Base-by-base conservation (phyloP, 108 stramenopile genomes). In the Skeletonema menzelii region DNA sequence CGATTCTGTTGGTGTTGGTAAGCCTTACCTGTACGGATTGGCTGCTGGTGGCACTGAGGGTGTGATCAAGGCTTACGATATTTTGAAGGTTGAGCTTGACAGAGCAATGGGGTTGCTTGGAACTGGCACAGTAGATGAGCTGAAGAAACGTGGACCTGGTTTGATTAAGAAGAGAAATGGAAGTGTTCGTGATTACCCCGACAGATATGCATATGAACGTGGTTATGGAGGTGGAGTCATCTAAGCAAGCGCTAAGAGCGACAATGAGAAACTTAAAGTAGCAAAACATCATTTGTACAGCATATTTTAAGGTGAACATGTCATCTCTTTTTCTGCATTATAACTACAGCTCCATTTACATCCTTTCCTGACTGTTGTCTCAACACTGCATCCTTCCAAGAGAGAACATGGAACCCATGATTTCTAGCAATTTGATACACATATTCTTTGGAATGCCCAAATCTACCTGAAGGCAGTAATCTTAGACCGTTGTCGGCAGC, bases 11-110 rank as follows among this genome's bases (percentile, higher is more conserved):
- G 97, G 97, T 57, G 92, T 98, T 49, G 98, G 98, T 19, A 97
- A 97, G 44, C 96, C 98, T 34, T 96, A 97, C 69, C 84, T 99
- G 1, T 99, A 95, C 81, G 98, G 97, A 69, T 87, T 99, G 56
- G 96, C 97, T 35, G 95, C 92, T 55, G 95, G 95, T 53, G 92
- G 95, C 22, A 77, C 85, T 1, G 93, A 86, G 28, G 95, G 95
- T 65, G 92, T 96, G 37, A 86, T 85, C 73, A 93, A 91, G 84
- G 92, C 95, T 13, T 88, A 87, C 59, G 92, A 96, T 38, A 96
- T 96, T 67, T 75, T 96, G 22, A 87, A 84, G 68, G 86, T 87
- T 7, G 95, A 96, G 59, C 84, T 96, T 12, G 95, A 96, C 64
- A 82, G 95, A 19, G 95, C 95, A 6, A 96, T 96, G 95, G 95